These are phyloP conservation scores for Rubia yunnanensis DNA, from an alignment of 257 asterid species.

Conservation along the genomic window DNA sequence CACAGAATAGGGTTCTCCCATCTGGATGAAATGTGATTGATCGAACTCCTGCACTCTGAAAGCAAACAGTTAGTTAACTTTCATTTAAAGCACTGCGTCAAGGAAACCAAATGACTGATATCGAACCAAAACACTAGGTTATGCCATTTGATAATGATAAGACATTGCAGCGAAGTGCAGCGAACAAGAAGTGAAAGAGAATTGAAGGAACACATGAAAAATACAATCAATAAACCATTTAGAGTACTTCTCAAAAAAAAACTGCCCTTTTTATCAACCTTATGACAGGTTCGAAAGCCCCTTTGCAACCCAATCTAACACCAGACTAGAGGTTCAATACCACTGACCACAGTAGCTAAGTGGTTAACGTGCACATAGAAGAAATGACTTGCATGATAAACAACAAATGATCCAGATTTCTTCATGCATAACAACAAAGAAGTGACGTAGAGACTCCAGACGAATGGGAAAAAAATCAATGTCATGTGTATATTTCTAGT, in stretches of 20 bases:
- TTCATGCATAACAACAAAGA: background rate
- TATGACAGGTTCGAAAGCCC: too few species aligned
- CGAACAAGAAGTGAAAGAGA: background rate
- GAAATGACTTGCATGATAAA: background rate
- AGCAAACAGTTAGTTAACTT: slow-evolving; percentile 13
- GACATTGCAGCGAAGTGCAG: background rate
- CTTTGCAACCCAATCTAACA: background rate
- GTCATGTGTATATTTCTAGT: background rate
- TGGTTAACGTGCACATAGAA: background rate
- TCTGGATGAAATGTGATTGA: slow-evolving; percentile 84
- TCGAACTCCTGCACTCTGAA: slow-evolving; percentile 81
- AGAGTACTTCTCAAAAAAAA: background rate
- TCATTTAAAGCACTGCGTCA: background rate
- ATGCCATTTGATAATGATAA: background rate
- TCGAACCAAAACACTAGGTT: background rate
- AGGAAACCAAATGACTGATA: background rate
- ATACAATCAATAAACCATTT: background rate
- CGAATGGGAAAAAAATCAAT: background rate
- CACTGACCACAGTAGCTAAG: background rate
- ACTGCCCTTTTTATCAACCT: background rate
- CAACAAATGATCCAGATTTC: background rate
- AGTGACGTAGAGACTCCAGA: background rate
- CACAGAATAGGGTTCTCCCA: slow-evolving; percentile 85
- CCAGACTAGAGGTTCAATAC: background rate
- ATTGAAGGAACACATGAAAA: background rate